phyloP scores from a whole-genome alignment of 805 yeast species.

The Candida chauliodis region DNA sequence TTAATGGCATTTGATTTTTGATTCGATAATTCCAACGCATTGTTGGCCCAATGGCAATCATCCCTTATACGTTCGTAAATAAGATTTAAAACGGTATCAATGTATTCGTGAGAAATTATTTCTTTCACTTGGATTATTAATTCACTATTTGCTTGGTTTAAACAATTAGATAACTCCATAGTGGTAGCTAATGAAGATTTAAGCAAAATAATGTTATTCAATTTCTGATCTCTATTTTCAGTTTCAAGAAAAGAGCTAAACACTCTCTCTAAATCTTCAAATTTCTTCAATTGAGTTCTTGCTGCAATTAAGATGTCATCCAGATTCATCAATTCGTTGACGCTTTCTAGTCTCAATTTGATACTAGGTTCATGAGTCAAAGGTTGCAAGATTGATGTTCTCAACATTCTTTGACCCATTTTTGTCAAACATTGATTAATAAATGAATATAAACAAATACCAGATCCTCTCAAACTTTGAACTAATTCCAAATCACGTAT shows the following conservation, averaged over 20 bases:
- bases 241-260: constrained; percentile 30
- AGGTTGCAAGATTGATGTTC: constrained; percentile 46
- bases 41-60: constrained; percentile 10
- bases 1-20: constrained; percentile 10
- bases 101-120: constrained; percentile 6
- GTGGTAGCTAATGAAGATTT: constrained; percentile 28
- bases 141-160: background rate
- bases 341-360: constrained; percentile 31
- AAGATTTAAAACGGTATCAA: background rate
- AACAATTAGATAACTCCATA: background rate
- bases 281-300: constrained; percentile 9
- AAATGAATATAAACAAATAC: constrained; percentile 29
- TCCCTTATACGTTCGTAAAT: constrained; percentile 7
- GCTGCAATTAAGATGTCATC: constrained; percentile 8
- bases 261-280: constrained; percentile 15
- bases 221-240: constrained; percentile 26
- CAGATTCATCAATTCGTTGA: constrained; percentile 28
- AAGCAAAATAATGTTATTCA: constrained; percentile 39
- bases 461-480: constrained; percentile 26
- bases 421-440: constrained; percentile 39
- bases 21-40: constrained; percentile 6
- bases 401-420: constrained; percentile 44
- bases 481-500: constrained; percentile 36
- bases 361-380: constrained; percentile 36
- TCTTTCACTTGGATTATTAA: constrained; percentile 7